Evolutionary conservation across 2,329 filamentous ascomycete species (phyloP).

Genomic region (Biscogniauxia mediterranea): DNA sequence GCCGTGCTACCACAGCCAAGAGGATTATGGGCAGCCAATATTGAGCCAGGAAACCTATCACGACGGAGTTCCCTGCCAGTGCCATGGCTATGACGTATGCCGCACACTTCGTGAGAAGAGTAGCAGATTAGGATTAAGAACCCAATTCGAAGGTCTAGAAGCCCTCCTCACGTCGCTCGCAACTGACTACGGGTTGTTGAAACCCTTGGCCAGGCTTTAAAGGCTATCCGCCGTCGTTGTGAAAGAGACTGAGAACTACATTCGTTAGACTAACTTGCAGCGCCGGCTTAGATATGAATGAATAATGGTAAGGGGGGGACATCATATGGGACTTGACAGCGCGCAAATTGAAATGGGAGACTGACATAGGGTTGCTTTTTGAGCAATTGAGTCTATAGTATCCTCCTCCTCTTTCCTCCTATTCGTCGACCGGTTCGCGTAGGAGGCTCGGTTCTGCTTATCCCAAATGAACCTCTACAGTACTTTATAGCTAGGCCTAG

Average conservation of each 20-base stretch:
- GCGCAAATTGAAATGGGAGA: neutral
- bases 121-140: constrained; percentile 7
- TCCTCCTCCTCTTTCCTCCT: neutral
- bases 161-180: neutral
- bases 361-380: neutral
- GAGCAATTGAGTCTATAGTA: neutral
- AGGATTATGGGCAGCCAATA: constrained; percentile 44
- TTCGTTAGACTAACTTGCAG: neutral
- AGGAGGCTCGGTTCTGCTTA: neutral
- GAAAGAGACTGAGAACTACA: neutral
- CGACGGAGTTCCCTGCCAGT: constrained; percentile 26
- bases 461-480: neutral
- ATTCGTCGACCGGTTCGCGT: neutral
- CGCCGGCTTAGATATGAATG: neutral
- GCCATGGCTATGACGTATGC: constrained; percentile 6
- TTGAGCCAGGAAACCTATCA: constrained; percentile 34
- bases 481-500: neutral
- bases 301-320: neutral
- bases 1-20: constrained; percentile 37
- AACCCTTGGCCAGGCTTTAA: constrained; percentile 12
- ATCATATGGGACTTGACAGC: neutral
- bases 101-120: neutral
- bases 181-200: constrained; percentile 16
- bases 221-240: neutral
- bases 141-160: neutral